Evolutionary conservation across 495 filamentous ascomycete genomes (phyloP), one percentile per base, ranked within the genome.

Genomic region (Talaromyces stipitatus): DNA sequence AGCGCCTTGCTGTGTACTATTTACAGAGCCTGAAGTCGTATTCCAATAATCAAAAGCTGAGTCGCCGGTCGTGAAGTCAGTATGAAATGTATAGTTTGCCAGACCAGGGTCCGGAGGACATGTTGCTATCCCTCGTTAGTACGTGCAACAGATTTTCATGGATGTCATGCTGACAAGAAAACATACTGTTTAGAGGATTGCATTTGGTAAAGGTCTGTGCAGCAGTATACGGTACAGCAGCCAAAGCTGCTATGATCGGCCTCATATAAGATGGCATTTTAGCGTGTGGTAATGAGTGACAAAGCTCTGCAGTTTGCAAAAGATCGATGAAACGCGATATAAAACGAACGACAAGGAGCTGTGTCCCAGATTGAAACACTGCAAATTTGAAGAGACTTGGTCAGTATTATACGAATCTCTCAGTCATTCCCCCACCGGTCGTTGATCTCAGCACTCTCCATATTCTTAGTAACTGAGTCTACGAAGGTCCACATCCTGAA

Each of bases 201-300:
- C 90, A 95, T 57, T 72, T 73, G 20, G 85, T 87, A 64, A 76
- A 87, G 36, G 89, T 94, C 77, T 94, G 89, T 45, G 84, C 88
- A 59, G 77, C 68, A 33, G 77, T 82, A 59, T 83, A 60, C 36
- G 57, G 28, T 36, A 46, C 14, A 26, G 29, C n/a, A 54, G 51
- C 51, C 28, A 54, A 20, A 10, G 51, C 32, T 38, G 30, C 51
- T 11, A 23, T 33, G 20, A 24, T 14, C 29, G 38, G 51, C 26
- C 22, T 41, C 20, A 33, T 10, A 4, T 26, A 32, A 4, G 30
- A 38, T 41, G 51, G 30, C 51, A 54, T 54, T 18, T 38, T 54
- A 4, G 11, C 28, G 28, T 10, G n/a, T 14, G n/a, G 16, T 28
- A 4, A 18, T 28, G 5, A 33, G 27, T n/a, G 3, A 52, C 5